Conservation (phyloP, 441 rosid species). For the Populus hybrid region DNA sequence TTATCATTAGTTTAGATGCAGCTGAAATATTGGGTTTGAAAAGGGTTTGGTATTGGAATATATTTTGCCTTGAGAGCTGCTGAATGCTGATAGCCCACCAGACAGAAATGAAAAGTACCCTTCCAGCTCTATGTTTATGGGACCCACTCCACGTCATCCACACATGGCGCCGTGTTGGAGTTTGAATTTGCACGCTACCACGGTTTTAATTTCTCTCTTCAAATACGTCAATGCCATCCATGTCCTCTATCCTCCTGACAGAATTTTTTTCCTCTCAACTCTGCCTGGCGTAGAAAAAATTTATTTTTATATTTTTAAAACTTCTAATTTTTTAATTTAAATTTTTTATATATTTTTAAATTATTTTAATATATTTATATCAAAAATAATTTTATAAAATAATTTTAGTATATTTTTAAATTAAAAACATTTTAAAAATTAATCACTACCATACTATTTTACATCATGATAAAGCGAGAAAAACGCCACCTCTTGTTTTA, state of each 20-base stretch:
- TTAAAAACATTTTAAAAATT: no score
- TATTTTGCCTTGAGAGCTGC: neutral
- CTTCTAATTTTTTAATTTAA: no score
- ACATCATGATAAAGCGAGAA: no score
- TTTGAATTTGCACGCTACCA: slow-evolving; percentile 29
- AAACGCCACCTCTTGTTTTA: no score
- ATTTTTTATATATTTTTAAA: no score
- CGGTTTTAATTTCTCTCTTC: neutral
- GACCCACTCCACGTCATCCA: slow-evolving; percentile 45
- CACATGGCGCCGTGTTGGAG: slow-evolving; percentile 36
- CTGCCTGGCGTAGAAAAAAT: neutral
- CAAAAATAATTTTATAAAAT: no score
- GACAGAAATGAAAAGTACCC: neutral
- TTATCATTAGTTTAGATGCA: no score
- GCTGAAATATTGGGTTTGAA: slow-evolving; percentile 7
- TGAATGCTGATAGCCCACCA: slow-evolving; percentile 4
- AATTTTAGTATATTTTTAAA: no score
- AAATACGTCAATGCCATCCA: slow-evolving; percentile 10
- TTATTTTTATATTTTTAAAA: no score
- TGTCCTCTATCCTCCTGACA: neutral
- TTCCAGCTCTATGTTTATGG: neutral
- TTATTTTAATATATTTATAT: no score
- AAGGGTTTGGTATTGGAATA: slow-evolving; percentile 16
- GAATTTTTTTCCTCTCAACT: neutral
- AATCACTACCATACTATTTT: no score